phyloP scores from a whole-genome alignment of 73 alveolate genomes.

The Uronychia binucleata region DNA sequence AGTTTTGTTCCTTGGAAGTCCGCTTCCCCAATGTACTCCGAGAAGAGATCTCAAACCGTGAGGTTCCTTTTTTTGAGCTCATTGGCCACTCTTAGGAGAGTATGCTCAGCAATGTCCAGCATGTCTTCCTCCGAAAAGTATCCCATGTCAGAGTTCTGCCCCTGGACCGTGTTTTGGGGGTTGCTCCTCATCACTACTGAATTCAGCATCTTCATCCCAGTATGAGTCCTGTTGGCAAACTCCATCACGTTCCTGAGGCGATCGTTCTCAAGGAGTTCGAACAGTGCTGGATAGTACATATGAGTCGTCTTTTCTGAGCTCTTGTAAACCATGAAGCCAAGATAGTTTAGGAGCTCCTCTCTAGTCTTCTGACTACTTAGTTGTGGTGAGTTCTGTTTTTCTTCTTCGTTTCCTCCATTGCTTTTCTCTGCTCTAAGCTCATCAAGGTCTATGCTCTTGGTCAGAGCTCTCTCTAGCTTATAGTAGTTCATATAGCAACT shows the following conservation, averaged over 20 bases:
- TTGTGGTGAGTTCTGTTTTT: not conserved
- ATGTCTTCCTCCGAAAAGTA: constrained; percentile 49
- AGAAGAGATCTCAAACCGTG: constrained; percentile 36
- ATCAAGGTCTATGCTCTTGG: not conserved
- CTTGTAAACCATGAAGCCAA: not conserved
- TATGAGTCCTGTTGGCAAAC: not conserved
- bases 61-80: constrained; percentile 8
- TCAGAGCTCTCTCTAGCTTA: not conserved
- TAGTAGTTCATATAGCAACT: not conserved
- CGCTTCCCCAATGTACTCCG: constrained; percentile 13
- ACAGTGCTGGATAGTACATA: not conserved
- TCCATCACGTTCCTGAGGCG: not conserved
- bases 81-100: constrained; percentile 42
- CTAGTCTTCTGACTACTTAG: not conserved
- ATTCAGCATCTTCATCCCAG: not conserved
- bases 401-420: not conserved
- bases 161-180: not conserved
- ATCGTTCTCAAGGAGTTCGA: not conserved
- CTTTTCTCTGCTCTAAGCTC: not conserved
- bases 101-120: constrained; percentile 58
- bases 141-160: constrained; percentile 5
- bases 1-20: constrained; percentile 28
- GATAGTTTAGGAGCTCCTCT: not conserved
- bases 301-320: not conserved
- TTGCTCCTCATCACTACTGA: not conserved